Base-by-base conservation (phyloP, 768 basidiomycete genomes). In the Tephrocybe sp. region DNA sequence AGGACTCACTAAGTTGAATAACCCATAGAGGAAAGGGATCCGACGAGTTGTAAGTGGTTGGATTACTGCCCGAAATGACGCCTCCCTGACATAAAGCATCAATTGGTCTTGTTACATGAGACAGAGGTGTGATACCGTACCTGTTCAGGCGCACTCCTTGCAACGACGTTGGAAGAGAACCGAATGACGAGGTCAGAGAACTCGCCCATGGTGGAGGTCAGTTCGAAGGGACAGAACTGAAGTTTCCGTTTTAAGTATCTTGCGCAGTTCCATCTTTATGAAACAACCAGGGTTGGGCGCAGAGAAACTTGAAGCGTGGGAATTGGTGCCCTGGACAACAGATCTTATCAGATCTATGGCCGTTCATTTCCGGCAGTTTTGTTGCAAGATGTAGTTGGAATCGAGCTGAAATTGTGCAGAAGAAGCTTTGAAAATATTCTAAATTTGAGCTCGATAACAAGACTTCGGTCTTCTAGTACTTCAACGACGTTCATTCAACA, bases 1-100 rank as follows among this genome's bases (percentile, higher is more conserved):
- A 19, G 17, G 22, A 72, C 79, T 47, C 53, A 89, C 90, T 71
- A 12, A 88, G 69, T 74, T 91, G 87, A 46, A 91, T 83, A 48
- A 84, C 75, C 87, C 87, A 91, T 70, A 91, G 67, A 40, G 74
- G 72, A 61, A 94, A 68, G 22, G 93, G 93, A 65, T 95, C 85
- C 4, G 61, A 57, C 0, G 71, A 8, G 54, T 85, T 83, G 68
- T 83, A 89, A 0, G 63, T 35, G 0, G 79, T 62, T 7, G 93
- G 93, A 61, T 93, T 85, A 40, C 75, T 70, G 12, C 91, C 92
- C 46, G 79, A 79, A 20, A 96, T 76, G n/a, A 95, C 70, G 44
- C 90, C 90, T 12, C 84, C 88, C 88, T 91, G 26, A 55, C 12
- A 45, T 8, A 26, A 36, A 10, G 38, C 41, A 49, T 34, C 12